phyloP scores from a whole-genome alignment of 768 basidiomycete species.

The Calocera cornea region DNA sequence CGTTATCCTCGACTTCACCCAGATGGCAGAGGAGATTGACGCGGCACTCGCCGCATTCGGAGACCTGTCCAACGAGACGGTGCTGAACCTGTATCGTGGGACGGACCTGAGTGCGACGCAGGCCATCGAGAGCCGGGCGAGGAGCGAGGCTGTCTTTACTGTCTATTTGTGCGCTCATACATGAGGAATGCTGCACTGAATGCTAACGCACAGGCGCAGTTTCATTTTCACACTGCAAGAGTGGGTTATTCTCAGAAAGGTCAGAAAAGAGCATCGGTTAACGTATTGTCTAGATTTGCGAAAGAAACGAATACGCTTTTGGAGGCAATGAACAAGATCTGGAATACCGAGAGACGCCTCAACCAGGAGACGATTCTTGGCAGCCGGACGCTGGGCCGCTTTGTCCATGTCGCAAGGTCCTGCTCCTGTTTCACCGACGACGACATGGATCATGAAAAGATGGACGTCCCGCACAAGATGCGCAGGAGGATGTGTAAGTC shows the following conservation, averaged over 20 bases:
- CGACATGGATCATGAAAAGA: not conserved
- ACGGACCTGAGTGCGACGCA: not conserved
- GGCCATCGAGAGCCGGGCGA: slow-evolving; percentile 18
- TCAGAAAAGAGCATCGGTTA: not conserved
- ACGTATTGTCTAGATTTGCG: slow-evolving; percentile 36
- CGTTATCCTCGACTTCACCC: slow-evolving; percentile 8
- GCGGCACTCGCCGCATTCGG: slow-evolving; percentile 27
- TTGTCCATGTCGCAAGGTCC: not conserved
- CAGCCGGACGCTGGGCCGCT: slow-evolving; percentile 2
- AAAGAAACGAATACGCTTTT: slow-evolving; percentile 67
- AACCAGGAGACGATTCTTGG: not conserved
- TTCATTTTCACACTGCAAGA: slow-evolving; percentile 96
- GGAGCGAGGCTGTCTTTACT: slow-evolving; percentile 76
- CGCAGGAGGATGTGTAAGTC: slow-evolving; percentile 22
- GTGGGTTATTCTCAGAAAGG: slow-evolving; percentile 1
- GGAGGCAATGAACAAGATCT: slow-evolving; percentile 71
- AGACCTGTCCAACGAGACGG: slow-evolving; percentile 14
- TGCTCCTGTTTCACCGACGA: not conserved
- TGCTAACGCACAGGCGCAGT: slow-evolving; percentile 29
- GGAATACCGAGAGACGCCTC: slow-evolving; percentile 41
- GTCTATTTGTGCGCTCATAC: slow-evolving; percentile 67
- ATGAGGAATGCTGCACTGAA: not conserved
- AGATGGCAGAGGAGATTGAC: slow-evolving; percentile 16
- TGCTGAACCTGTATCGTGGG: not conserved
- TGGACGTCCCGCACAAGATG: slow-evolving; percentile 11